A percentile compares a stretch with the other conserved stretches of the same genome.
These are phyloP conservation scores for Penicillium riverlandense DNA, from an alignment of 495 filamentous ascomycete genomes.

Conservation along the genomic window DNA sequence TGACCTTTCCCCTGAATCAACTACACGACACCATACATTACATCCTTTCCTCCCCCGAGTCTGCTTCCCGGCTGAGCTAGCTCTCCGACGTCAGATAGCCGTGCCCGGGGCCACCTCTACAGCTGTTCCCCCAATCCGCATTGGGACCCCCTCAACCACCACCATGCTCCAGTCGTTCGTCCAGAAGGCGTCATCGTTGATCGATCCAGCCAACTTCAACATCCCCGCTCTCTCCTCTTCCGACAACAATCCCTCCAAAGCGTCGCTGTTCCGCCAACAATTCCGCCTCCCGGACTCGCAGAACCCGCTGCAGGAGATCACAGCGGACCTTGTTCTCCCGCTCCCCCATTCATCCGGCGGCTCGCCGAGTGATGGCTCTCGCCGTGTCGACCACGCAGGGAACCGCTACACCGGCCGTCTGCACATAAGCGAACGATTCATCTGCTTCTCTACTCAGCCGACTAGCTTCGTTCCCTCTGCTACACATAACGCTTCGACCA, in stretches of 20 bases:
- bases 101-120: neutral
- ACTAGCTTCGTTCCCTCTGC: constrained; percentile 79
- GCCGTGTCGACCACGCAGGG: constrained; percentile 52
- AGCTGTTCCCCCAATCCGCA: neutral
- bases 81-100: constrained; percentile 17
- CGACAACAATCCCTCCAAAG: constrained; percentile 79
- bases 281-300: constrained; percentile 92
- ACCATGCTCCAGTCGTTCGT: constrained; percentile 78
- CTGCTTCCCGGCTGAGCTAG: constrained; percentile 14
- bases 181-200: constrained; percentile 90
- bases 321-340: constrained; percentile 84
- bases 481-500: constrained; percentile 63
- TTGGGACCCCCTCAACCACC: neutral
- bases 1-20: constrained; percentile 17
- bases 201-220: constrained; percentile 67
- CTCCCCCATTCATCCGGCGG: constrained; percentile 39
- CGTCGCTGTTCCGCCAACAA: constrained; percentile 87
- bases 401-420: constrained; percentile 89
- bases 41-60: constrained; percentile 10
- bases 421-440: constrained; percentile 85
- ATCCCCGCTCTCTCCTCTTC: constrained; percentile 58
- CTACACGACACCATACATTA: constrained; percentile 16
- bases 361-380: constrained; percentile 44
- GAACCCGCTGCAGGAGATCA: constrained; percentile 88
- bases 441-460: constrained; percentile 92